phyloP scores from a whole-genome alignment of 495 filamentous ascomycete species.

The Trichoderma gamsii region DNA sequence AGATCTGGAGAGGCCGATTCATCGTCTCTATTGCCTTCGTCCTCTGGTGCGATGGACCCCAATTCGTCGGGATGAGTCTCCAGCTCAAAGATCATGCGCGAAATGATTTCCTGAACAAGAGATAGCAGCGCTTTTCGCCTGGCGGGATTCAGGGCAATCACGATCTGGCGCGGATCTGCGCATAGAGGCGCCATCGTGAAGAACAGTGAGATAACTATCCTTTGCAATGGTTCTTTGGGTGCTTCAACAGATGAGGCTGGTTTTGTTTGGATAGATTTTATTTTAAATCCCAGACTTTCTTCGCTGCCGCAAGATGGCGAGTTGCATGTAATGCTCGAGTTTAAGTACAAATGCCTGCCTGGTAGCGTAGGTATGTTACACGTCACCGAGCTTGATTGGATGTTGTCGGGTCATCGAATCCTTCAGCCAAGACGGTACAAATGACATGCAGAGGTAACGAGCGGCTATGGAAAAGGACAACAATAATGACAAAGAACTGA shows the following conservation, averaged over 20 bases:
- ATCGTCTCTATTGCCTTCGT: slow-evolving; percentile 2
- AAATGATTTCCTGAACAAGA: slow-evolving; percentile 33
- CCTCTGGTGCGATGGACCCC: slow-evolving; percentile 4
- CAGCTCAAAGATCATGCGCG: slow-evolving; percentile 38
- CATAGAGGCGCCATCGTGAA: slow-evolving; percentile 39
- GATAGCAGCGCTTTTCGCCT: slow-evolving; percentile 37
- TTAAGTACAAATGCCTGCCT: not conserved
- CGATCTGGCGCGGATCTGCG: slow-evolving; percentile 38
- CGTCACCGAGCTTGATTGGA: not conserved
- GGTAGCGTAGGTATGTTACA: not conserved
- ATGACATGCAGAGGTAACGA: not conserved
- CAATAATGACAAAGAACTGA: not conserved
- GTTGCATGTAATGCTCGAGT: not conserved
- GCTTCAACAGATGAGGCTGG: not conserved
- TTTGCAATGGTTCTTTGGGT: not conserved
- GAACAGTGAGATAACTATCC: not conserved
- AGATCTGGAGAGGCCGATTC: slow-evolving; percentile 11
- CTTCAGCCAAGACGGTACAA: not conserved
- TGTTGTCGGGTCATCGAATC: not conserved
- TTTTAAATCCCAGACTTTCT: not conserved
- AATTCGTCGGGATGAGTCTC: slow-evolving; percentile 22
- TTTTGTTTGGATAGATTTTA: not conserved
- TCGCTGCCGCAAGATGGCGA: not conserved
- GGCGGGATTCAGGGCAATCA: slow-evolving; percentile 37
- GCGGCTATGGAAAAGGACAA: not conserved